A percentile compares a stretch with the other conserved stretches of the same genome.
phyloP scores from a whole-genome alignment of 2,329 filamentous ascomycete species.

The Diaporthe amygdali region DNA sequence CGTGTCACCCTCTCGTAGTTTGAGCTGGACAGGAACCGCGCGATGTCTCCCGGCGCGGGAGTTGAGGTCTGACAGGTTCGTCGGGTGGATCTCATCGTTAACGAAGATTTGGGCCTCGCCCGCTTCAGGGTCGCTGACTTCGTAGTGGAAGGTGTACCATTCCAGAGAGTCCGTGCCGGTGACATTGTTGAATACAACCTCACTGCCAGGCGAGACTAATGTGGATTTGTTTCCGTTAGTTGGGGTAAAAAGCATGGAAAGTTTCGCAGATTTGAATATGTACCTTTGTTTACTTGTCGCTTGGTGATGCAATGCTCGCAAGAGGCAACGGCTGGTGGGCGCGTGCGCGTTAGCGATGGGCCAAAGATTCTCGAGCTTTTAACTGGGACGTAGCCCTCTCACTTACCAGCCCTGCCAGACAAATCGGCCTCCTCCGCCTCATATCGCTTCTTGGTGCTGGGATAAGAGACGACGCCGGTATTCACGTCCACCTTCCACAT shows the following conservation, averaged over 20 bases:
- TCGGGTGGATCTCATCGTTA: constrained; percentile 37
- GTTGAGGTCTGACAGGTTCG: constrained; percentile 43
- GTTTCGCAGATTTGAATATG: not conserved
- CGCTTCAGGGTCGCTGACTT: constrained; percentile 36
- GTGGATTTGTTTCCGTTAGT: not conserved
- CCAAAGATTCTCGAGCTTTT: not conserved
- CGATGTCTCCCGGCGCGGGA: constrained; percentile 41
- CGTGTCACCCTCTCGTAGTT: constrained; percentile 34
- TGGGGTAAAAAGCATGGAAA: not conserved
- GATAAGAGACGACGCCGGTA: constrained; percentile 41
- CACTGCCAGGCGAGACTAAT: constrained; percentile 31
- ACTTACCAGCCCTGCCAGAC: constrained; percentile 33
- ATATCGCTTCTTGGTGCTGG: constrained; percentile 39
- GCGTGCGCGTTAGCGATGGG: not conserved
- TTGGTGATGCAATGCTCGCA: constrained; percentile 18
- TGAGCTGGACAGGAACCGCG: constrained; percentile 39
- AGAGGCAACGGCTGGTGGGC: not conserved
- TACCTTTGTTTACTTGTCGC: constrained; percentile 9
- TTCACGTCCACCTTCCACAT: constrained; percentile 46
- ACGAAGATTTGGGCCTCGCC: constrained; percentile 41
- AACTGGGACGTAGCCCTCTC: not conserved
- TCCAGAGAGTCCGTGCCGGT: constrained; percentile 40
- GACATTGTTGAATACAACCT: constrained; percentile 41
- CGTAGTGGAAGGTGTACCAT: constrained; percentile 45
- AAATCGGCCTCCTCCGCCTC: constrained; percentile 37